Conservation (phyloP, 768 basidiomycete species). For the Leucocoprinus sp. region DNA sequence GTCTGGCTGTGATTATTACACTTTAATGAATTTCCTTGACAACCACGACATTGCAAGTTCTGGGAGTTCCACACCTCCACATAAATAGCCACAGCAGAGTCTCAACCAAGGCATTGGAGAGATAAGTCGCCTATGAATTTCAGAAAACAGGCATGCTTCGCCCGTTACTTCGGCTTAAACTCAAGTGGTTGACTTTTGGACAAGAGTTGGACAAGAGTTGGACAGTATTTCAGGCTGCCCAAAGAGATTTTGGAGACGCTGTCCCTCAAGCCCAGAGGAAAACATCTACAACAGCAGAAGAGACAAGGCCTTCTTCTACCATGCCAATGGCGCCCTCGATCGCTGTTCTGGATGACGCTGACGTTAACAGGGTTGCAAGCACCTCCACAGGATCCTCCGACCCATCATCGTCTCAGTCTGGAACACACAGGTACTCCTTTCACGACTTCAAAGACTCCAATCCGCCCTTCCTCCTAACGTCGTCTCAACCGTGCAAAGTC, state of each 20-base stretch:
- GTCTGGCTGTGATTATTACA: background rate
- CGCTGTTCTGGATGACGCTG: conserved; percentile 8
- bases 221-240: conserved; percentile 55
- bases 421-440: conserved; percentile 42
- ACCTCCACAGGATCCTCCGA: conserved; percentile 1
- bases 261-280: conserved; percentile 78
- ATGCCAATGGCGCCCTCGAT: conserved; percentile 12
- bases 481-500: conserved; percentile 55
- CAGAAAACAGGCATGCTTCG: conserved; percentile 65
- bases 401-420: conserved; percentile 15
- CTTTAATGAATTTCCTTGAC: conserved; percentile 75
- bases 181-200: conserved; percentile 1
- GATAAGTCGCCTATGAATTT: conserved; percentile 83
- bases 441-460: conserved; percentile 72
- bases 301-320: background rate
- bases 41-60: conserved; percentile 48
- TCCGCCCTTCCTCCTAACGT: conserved; percentile 69
- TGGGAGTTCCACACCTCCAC: conserved; percentile 29
- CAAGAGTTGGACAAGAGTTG: too few species aligned
- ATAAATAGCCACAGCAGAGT: conserved; percentile 24
- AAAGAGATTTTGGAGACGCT: conserved; percentile 64
- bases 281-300: conserved; percentile 1
- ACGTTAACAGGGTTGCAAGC: background rate
- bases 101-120: conserved; percentile 83
- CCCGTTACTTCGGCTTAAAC: background rate